Base-by-base conservation (phyloP, 2,329 filamentous ascomycete species). In the Aspergillus niger region DNA sequence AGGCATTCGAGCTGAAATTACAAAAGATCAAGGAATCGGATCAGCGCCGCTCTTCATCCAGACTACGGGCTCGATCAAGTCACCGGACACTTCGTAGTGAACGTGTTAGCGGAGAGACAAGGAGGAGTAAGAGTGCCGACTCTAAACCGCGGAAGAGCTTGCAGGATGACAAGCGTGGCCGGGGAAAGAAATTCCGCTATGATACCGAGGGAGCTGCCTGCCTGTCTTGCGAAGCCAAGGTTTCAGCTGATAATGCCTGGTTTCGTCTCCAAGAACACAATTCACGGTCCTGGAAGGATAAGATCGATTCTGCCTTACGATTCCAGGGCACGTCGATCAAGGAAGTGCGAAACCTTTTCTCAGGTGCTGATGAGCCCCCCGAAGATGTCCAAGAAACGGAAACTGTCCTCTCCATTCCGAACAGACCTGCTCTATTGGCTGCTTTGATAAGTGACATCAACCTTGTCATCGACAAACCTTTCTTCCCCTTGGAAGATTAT, bases 401-500 rank as follows among this genome's bases (percentile, higher is more conserved):
- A 76, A 89, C 86, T 36, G 91, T 99, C 56, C 83, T 99, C 8
- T 89, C 91, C 54, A 89, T 97, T 56, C 92, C 92, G 3, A 87
- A 91, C 65, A 85, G 95, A 28, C 94, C 95, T 15, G 90, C 91
- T 7, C 82, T 99, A 13, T 89, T 96, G 87, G 85, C 89, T 3
- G 83, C 91, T 5, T 79, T 91, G 47, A 87, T 98, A 66, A 92
- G 88, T 62, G 94, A 99, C 72, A 81, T 99, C 32, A 89, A 94
- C 64, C 83, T 99, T 58, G 82, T 87, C 32, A 83, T 99, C 61
- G 95, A 98, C 76, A 97, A 97, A 74, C 95, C 95, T 0, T 94
- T 91, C 0, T 99, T 99, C 72, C 89, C 92, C 0, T 80, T 96
- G 61, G 82, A 86, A 2, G 88, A 97, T 11, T 86, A 94, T 57